Percentiles rank a stretch among this genome's conserved stretches.
phyloP scores from a whole-genome alignment of 2,329 filamentous ascomycete species.

The Arthroderma sp. region DNA sequence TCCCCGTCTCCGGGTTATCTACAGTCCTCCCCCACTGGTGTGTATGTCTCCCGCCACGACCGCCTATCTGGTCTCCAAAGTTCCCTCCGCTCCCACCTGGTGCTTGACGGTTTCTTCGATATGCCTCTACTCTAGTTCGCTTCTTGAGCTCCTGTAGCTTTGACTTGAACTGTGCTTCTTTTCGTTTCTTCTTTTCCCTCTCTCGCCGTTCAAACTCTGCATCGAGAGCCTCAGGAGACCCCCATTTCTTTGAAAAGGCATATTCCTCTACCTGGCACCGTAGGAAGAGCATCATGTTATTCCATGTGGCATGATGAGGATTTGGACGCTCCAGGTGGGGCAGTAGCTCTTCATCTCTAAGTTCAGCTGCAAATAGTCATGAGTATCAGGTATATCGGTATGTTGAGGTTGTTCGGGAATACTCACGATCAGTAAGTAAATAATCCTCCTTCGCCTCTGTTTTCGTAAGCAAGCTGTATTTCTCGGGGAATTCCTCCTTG shows the following conservation, averaged over 20 bases:
- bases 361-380: constrained; percentile 48
- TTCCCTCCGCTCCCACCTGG: constrained; percentile 31
- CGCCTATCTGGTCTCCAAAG: constrained; percentile 67
- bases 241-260: constrained; percentile 82
- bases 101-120: constrained; percentile 54
- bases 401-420: not conserved
- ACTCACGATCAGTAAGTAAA: constrained; percentile 75
- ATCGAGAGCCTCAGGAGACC: constrained; percentile 69
- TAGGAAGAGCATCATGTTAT: constrained; percentile 97
- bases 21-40: constrained; percentile 66
- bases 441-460: constrained; percentile 95
- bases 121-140: constrained; percentile 81
- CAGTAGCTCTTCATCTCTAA: constrained; percentile 75
- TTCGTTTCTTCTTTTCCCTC: constrained; percentile 65
- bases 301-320: constrained; percentile 90
- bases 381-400: not conserved
- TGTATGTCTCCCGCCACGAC: constrained; percentile 55
- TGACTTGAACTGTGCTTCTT: constrained; percentile 81
- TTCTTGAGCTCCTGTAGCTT: constrained; percentile 87
- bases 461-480: constrained; percentile 90
- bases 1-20: constrained; percentile 43
- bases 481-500: constrained; percentile 82
- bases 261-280: constrained; percentile 91
- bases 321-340: constrained; percentile 84
- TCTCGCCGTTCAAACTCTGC: constrained; percentile 74